Conservation (phyloP, 2,329 filamentous ascomycete species). For the Achaetomium macrosporum region DNA sequence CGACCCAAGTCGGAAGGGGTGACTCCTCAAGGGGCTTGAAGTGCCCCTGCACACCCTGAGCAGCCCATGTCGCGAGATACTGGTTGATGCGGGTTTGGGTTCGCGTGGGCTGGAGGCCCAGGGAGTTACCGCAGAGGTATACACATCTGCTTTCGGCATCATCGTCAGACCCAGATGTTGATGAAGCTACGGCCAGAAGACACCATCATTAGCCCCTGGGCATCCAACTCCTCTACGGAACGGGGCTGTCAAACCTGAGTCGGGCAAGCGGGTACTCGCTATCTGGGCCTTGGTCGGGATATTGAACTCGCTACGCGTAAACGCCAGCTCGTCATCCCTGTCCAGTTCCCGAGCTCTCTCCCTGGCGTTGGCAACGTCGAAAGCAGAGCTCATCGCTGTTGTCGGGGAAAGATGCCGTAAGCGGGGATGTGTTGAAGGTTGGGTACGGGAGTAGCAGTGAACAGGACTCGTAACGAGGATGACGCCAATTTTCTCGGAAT, state of each 20-base stretch:
- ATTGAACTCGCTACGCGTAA: slow-evolving; percentile 25
- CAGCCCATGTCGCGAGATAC: slow-evolving; percentile 69
- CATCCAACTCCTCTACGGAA: not conserved
- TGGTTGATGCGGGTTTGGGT: slow-evolving; percentile 60
- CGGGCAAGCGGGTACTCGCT: slow-evolving; percentile 22
- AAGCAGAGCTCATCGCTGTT: slow-evolving; percentile 12
- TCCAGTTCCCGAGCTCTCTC: slow-evolving; percentile 21
- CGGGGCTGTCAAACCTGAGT: slow-evolving; percentile 19
- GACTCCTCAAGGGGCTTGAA: slow-evolving; percentile 62
- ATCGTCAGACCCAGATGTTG: slow-evolving; percentile 4
- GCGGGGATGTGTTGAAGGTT: not conserved
- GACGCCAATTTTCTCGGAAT: too few relatives aligned
- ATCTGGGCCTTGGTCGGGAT: slow-evolving; percentile 26
- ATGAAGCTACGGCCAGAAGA: slow-evolving; percentile 3
- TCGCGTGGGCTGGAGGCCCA: slow-evolving; percentile 66
- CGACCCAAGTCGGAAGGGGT: slow-evolving; percentile 57
- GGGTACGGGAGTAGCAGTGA: not conserved
- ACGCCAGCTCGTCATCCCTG: slow-evolving; percentile 22
- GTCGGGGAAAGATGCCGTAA: not conserved
- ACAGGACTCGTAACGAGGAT: not conserved
- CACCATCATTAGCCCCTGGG: slow-evolving; percentile 4
- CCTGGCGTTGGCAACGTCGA: slow-evolving; percentile 9
- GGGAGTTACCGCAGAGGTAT: slow-evolving; percentile 75
- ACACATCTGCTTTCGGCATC: slow-evolving; percentile 35
- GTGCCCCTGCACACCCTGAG: slow-evolving; percentile 71